Percentiles rank a stretch among this genome's conserved stretches.
These are phyloP conservation scores for Chlamydomonas schloesseri DNA, from an alignment of 139 green algal genomes.

Conservation along the genomic window DNA sequence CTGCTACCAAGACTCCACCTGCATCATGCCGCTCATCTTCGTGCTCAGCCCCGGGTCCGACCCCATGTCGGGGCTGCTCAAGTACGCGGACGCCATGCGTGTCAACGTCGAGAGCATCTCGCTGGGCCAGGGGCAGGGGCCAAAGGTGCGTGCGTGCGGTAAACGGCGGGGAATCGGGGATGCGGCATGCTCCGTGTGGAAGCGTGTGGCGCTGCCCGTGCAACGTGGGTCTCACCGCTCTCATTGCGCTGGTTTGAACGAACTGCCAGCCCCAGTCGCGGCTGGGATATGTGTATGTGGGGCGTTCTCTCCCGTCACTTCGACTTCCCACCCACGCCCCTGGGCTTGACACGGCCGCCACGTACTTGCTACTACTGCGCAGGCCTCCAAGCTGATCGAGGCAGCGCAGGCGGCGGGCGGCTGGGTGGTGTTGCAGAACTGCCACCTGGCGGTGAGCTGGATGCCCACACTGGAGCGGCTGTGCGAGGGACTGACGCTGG, in stretches of 20 bases:
- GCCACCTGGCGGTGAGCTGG: constrained; percentile 76
- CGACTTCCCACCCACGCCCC: no score
- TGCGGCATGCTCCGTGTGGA: no score
- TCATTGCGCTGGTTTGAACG: no score
- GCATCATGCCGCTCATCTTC: constrained; percentile 77
- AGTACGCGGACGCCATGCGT: constrained; percentile 65
- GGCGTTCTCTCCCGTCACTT: no score
- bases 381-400: constrained; percentile 77
- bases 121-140: constrained; percentile 86
- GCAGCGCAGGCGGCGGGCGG: constrained; percentile 58
- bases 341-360: not conserved
- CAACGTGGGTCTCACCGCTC: no score
- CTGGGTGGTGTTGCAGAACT: constrained; percentile 89
- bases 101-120: constrained; percentile 63
- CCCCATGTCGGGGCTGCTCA: constrained; percentile 71
- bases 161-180: not conserved
- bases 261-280: no score
- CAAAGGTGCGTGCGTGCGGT: constrained; percentile 66
- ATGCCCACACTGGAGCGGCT: constrained; percentile 77
- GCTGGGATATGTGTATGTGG: no score
- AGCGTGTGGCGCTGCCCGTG: no score
- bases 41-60: constrained; percentile 70
- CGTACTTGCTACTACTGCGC: not conserved
- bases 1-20: constrained; percentile 76
- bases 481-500: constrained; percentile 58